A percentile compares a stretch with the other conserved stretches of the same genome.
Conservation (phyloP, 192 early-diverging fungal genomes). For the Phlyctochytrium bullatum region DNA sequence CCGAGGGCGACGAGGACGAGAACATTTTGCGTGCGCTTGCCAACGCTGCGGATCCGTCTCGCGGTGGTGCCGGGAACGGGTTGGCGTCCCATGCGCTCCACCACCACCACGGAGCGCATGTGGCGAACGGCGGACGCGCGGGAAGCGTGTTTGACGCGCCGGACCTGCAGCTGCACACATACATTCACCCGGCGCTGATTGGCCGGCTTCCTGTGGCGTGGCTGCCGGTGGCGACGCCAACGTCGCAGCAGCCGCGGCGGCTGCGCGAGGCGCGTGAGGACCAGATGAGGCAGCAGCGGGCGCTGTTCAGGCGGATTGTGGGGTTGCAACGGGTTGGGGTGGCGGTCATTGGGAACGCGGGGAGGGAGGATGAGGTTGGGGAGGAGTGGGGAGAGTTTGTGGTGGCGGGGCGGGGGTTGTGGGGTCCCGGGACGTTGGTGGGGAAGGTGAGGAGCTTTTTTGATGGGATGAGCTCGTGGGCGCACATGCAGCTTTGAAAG, state of each 20-base stretch:
- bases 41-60: not conserved
- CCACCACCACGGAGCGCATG: no score
- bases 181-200: slow-evolving; percentile 53
- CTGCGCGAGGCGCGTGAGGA: slow-evolving; percentile 33
- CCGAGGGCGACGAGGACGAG: slow-evolving; percentile 40
- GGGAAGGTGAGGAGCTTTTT: slow-evolving; percentile 34
- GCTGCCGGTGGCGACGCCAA: no score
- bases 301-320: slow-evolving; percentile 32
- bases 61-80: no score
- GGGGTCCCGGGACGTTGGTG: slow-evolving; percentile 1
- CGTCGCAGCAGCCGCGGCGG: slow-evolving; percentile 26
- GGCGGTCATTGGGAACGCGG: slow-evolving; percentile 4
- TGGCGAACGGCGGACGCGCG: not conserved
- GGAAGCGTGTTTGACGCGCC: not conserved
- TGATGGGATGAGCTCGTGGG: slow-evolving; percentile 38
- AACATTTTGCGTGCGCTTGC: not conserved
- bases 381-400: not conserved
- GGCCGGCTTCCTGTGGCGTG: slow-evolving; percentile 48
- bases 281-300: slow-evolving; percentile 27
- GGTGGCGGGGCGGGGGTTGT: slow-evolving; percentile 6
- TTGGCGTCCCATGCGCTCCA: no score
- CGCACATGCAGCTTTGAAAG: slow-evolving; percentile 33
- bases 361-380: slow-evolving; percentile 5
- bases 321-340: slow-evolving; percentile 30
- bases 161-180: slow-evolving; percentile 47